Percentiles rank a stretch among this genome's conserved stretches.
Evolutionary conservation across 441 rosid species (phyloP).

Genomic region (Flueggea neowawraea): DNA sequence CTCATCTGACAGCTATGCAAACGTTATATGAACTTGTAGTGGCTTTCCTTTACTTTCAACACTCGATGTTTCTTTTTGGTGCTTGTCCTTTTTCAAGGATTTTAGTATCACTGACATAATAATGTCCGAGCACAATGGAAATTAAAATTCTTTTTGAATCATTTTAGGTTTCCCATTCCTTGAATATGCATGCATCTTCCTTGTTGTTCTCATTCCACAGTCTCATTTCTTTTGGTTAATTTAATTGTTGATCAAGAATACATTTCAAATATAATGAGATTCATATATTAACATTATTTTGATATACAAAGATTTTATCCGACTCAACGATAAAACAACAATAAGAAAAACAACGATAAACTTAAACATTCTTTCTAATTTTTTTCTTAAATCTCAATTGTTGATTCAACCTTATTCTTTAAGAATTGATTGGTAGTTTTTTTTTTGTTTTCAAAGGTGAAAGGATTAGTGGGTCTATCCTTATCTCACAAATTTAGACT

Average conservation of each 20-base stretch:
- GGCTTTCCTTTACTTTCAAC: background rate
- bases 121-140: constrained; percentile 24
- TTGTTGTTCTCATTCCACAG: no score
- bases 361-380: no score
- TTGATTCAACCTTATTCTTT: background rate
- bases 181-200: constrained; percentile 17
- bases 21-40: constrained; percentile 17
- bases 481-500: background rate
- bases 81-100: constrained; percentile 5
- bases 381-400: no score
- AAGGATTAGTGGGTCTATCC: constrained; percentile 5
- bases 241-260: no score
- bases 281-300: no score
- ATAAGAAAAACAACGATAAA: no score
- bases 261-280: no score
- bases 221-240: no score
- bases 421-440: background rate
- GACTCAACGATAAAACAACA: no score
- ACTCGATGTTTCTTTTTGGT: constrained; percentile 5
- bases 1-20: constrained; percentile 11
- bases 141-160: constrained; percentile 9
- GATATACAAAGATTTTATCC: no score
- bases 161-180: background rate
- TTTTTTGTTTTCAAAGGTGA: background rate
- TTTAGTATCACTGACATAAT: constrained; percentile 16